Base-by-base conservation (phyloP, 2,329 filamentous ascomycete genomes). In the Alternaria sp. region DNA sequence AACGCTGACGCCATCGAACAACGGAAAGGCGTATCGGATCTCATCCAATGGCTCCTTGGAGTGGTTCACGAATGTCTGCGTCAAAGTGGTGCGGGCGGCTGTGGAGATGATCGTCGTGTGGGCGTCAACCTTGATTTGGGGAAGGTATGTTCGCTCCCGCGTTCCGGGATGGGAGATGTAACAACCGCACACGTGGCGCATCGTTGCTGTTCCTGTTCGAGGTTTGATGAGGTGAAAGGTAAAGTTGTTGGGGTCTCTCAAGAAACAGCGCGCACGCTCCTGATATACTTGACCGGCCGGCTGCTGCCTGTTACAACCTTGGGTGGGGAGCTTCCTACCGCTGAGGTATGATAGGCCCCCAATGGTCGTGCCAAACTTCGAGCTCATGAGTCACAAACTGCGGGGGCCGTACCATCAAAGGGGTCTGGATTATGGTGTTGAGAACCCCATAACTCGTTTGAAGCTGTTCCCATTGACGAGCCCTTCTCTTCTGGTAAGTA, bases 1-100 rank as follows among this genome's bases (percentile, higher is more conserved):
- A 25, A 62, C 54, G 17, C 59, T 62, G 13, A 62, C 43, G 17
- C 59, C 59, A 4, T 62, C 59, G 11, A 59, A 62, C 19, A 59
- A 19, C 4, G 59, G 59, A 10, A 62, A 62, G 5, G 55, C 59
- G n/a, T 62, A 62, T 19, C 55, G 52, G 15, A 62, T 50, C 30
- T 62, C 55, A 11, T 59, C 13, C 17, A 62, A 47, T 12, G 55
- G 8, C 5, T 62, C 13, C 13, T 30, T 21, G 6, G 47, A 50
- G 12, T 3, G n/a, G 21, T 62, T 62, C 6, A 59, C 30, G 19
- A 62, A 62, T 1, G 49, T 49, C n/a, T 62, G 59, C 11, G 17
- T 52, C 11, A 62, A 13, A 11, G 54, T 49, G 3, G 59, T 59
- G 15, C 59, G 55, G 28, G 59, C 57, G 15, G 55, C 55, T 12